phyloP scores from a whole-genome alignment of 257 asterid genomes.

The Fraxinus pennsylvanica region DNA sequence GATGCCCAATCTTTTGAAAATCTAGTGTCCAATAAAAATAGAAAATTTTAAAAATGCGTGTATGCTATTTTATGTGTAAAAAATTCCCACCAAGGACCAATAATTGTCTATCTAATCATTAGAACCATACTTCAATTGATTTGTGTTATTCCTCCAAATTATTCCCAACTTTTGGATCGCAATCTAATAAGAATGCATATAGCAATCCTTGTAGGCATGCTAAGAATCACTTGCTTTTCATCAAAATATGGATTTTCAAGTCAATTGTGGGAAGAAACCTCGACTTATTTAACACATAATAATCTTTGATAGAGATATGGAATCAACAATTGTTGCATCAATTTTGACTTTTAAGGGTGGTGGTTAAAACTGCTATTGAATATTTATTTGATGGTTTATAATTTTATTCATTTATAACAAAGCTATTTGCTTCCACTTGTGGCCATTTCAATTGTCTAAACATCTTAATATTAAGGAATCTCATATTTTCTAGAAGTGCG shows the following conservation, averaged over 20 bases:
- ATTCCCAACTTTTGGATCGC: conserved; percentile 26
- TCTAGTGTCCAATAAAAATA: conserved; percentile 7
- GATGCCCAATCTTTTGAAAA: not conserved
- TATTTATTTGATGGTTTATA: not conserved
- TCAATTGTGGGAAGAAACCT: not conserved
- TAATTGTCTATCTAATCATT: conserved; percentile 49
- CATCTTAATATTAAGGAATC: not conserved
- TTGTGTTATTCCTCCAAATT: conserved; percentile 15
- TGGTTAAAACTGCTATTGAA: not conserved
- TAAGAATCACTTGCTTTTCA: not conserved
- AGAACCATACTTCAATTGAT: conserved; percentile 35
- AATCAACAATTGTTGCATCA: not conserved
- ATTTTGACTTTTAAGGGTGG: not conserved
- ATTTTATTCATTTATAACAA: not conserved
- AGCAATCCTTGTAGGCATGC: not conserved
- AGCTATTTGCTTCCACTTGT: not conserved
- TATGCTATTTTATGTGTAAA: conserved; percentile 1
- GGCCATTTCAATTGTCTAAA: not conserved
- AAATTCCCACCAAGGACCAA: conserved; percentile 23
- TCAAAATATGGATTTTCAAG: not conserved
- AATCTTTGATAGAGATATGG: conserved; percentile 17
- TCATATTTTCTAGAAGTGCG: not conserved
- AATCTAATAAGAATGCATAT: conserved; percentile 24
- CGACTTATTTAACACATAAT: not conserved
- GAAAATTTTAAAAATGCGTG: not conserved